Evolutionary conservation across 2,329 filamentous ascomycete species (phyloP).

Genomic region (Aspergillus pseudoterreus): DNA sequence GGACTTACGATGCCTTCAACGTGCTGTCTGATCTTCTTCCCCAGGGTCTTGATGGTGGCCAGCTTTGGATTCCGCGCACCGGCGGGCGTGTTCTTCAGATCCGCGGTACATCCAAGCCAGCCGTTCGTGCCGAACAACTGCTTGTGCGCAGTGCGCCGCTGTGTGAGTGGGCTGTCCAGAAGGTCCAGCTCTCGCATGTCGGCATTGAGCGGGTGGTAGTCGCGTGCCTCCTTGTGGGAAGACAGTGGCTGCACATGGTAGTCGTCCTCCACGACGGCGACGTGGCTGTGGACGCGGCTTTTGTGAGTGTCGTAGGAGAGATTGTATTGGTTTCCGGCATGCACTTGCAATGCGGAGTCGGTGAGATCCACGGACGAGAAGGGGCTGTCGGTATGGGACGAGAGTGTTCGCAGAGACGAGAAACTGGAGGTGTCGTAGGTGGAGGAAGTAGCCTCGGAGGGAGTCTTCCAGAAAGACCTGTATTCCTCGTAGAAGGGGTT

Average conservation of each 20-base stretch:
- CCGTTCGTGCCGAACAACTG: slow-evolving; percentile 42
- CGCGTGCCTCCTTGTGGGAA: slow-evolving; percentile 1
- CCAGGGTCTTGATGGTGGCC: slow-evolving; percentile 29
- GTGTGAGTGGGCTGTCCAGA: slow-evolving; percentile 3
- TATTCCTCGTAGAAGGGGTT: slow-evolving; percentile 25
- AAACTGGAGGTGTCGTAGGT: slow-evolving; percentile 14
- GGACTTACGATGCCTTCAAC: slow-evolving; percentile 34
- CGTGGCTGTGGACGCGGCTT: slow-evolving; percentile 8
- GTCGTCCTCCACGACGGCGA: slow-evolving; percentile 12
- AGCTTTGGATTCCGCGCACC: slow-evolving; percentile 25
- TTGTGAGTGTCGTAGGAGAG: slow-evolving; percentile 10
- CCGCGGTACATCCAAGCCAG: slow-evolving; percentile 35
- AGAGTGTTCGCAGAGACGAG: slow-evolving; percentile 15
- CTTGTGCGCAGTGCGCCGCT: slow-evolving; percentile 27
- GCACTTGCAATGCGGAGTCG: slow-evolving; percentile 7
- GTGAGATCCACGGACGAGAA: slow-evolving; percentile 9
- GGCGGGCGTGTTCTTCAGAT: slow-evolving; percentile 17
- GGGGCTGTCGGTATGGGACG: slow-evolving; percentile 6
- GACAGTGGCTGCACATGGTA: background rate
- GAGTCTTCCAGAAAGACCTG: slow-evolving; percentile 17
- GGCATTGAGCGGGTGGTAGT: background rate
- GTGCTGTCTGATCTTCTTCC: slow-evolving; percentile 39
- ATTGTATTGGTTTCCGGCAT: slow-evolving; percentile 10
- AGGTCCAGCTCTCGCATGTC: slow-evolving; percentile 3
- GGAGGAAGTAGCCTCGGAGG: slow-evolving; percentile 8